Percentiles rank a stretch among this genome's conserved stretches.
phyloP scores from a whole-genome alignment of 2,329 filamentous ascomycete genomes.

The Stagonosporopsis vannaccii region DNA sequence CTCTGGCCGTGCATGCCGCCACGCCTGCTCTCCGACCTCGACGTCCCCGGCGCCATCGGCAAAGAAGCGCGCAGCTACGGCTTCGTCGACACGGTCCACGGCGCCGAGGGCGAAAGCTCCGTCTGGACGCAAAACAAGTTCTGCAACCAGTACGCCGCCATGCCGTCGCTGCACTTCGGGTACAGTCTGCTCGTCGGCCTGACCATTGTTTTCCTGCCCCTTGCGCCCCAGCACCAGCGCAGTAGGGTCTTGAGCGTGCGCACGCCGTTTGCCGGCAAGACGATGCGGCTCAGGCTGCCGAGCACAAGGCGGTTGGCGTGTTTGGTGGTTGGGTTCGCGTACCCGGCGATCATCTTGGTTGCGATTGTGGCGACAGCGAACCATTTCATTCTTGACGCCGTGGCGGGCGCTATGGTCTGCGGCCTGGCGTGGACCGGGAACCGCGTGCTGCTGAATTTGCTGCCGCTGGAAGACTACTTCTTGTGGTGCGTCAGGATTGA shows the following conservation, averaged over 20 bases:
- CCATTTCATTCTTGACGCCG: conserved; percentile 74
- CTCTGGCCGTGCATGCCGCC: conserved; percentile 69
- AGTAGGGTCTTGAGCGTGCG: conserved; percentile 47
- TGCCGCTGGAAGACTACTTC: conserved; percentile 73
- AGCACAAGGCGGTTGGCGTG: conserved; percentile 61
- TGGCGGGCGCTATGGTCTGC: conserved; percentile 72
- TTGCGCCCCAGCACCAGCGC: conserved; percentile 61
- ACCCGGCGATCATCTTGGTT: conserved; percentile 69
- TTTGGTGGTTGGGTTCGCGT: conserved; percentile 64
- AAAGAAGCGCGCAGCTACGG: conserved; percentile 66
- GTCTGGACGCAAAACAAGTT: conserved; percentile 77
- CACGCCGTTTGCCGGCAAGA: conserved; percentile 30
- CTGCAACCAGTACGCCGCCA: conserved; percentile 80
- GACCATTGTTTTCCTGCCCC: conserved; percentile 71
- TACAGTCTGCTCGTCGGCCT: conserved; percentile 77
- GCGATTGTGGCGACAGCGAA: conserved; percentile 77
- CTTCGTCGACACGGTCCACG: conserved; percentile 67
- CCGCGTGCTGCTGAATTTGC: conserved; percentile 65
- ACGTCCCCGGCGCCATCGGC: conserved; percentile 63
- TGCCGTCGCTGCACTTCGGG: conserved; percentile 79
- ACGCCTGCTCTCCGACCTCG: conserved; percentile 61
- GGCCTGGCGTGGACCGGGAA: conserved; percentile 67
- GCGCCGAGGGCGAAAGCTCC: conserved; percentile 65
- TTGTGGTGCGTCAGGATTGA: conserved; percentile 68
- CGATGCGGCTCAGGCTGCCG: conserved; percentile 51